These are phyloP conservation scores for Capronia epimyces DNA, from an alignment of 2,329 filamentous ascomycete species.

Conservation along the genomic window DNA sequence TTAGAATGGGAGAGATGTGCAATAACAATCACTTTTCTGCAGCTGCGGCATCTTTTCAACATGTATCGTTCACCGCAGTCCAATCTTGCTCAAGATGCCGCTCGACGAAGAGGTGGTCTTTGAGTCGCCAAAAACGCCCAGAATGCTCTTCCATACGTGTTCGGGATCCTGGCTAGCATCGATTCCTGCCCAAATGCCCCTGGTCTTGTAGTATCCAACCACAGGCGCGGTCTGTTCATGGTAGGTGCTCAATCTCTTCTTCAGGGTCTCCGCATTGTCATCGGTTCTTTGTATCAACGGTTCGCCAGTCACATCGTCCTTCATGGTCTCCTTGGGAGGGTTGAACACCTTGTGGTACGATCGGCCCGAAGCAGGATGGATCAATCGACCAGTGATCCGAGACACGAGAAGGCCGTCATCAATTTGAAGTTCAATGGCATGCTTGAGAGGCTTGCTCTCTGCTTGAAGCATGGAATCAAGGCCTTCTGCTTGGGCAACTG, in stretches of 20 bases:
- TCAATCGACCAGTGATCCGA: conserved; percentile 89
- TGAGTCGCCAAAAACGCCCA: conserved; percentile 72
- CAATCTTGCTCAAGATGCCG: conserved; percentile 51
- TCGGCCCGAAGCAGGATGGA: conserved; percentile 93
- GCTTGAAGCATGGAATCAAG: conserved; percentile 83
- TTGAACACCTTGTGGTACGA: conserved; percentile 99
- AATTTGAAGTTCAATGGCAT: conserved; percentile 94
- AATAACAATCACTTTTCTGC: conserved; percentile 8
- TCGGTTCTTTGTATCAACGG: conserved; percentile 93
- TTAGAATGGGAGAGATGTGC: not conserved
- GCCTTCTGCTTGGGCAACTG: conserved; percentile 88
- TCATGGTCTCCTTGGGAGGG: conserved; percentile 90
- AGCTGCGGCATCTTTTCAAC: not conserved
- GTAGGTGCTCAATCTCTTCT: conserved; percentile 91
- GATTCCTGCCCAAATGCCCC: conserved; percentile 91
- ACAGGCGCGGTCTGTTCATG: conserved; percentile 91
- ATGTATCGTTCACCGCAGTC: conserved; percentile 34
- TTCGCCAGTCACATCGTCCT: conserved; percentile 93
- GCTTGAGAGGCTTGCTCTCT: conserved; percentile 79
- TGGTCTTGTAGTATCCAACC: conserved; percentile 93
- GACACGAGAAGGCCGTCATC: conserved; percentile 89
- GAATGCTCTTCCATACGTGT: conserved; percentile 88
- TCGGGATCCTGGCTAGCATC: conserved; percentile 95
- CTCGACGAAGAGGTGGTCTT: conserved; percentile 41
- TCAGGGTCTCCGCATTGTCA: conserved; percentile 91